Base-by-base conservation (phyloP, 1,284 basidiomycete species). In the Porodaedalea pini region DNA sequence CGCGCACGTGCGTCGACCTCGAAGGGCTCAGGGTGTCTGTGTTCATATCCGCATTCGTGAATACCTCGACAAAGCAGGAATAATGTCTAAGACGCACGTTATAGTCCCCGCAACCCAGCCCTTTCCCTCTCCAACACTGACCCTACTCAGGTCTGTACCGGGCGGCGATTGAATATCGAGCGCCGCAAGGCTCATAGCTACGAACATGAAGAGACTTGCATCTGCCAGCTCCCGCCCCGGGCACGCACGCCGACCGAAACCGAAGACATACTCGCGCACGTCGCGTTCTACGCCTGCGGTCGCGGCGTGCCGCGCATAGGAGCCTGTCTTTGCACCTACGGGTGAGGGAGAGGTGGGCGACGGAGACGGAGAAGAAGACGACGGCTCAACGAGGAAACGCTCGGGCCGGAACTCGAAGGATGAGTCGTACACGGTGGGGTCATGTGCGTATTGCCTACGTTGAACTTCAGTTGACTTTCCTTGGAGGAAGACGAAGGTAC, bases 351-450 rank as follows among this genome's bases (percentile, higher is more conserved):
- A 37, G n/a, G 36, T 8, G n/a, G 36, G 36, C n/a, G n/a, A n/a
- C n/a, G n/a, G n/a, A n/a, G n/a, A n/a, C 36, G 36, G n/a, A 37
- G 36, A 8, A n/a, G n/a, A n/a, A n/a, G n/a, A n/a, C n/a, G n/a
- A n/a, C n/a, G n/a, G n/a, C n/a, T n/a, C 36, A 37, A n/a, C 8
- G 36, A 68, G 51, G 57, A 67, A 68, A 4, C 69, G 56, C 1
- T 66, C 66, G 1, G 70, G 70, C 17, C 65, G 63, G 59, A 70
- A 71, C 4, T 52, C 51, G 36, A 62, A 59, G 1, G 69, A 67
- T 5, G 64, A 60, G 11, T 64, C 62, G 57, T 72, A 51, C 21
- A 23, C 27, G 13, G 13, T 45, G 21, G 54, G 54, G 47, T 56
- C 45, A 21, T 56, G 54, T 19, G 54, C 44, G 39, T 44, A 44